Base-by-base conservation (phyloP, 202 grass and related monocot genomes). In the Zizania palustris region DNA sequence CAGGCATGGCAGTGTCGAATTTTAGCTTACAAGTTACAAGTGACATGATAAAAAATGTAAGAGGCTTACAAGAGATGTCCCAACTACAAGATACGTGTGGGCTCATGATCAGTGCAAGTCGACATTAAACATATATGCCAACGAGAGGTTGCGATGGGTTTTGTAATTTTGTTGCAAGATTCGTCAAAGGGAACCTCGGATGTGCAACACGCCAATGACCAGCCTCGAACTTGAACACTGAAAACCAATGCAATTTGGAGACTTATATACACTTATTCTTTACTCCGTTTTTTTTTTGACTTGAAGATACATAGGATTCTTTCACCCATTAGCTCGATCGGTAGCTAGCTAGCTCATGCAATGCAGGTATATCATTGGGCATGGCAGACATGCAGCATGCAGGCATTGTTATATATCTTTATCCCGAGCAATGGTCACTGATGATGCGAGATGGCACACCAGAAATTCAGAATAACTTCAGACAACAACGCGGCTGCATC, bases 141-240 rank as follows among this genome's bases (percentile, higher is more conserved):
- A 49, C 45, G 49, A 65, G 38, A 56, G 45, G 64, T 66, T 56
- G 39, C 58, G 12, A 67, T 72, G 18, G 36, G 36, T 15, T 65
- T 74, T n/a, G n/a, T n/a, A n/a, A n/a, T n/a, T n/a, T n/a, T 22
- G 28, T 74, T 66, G 49, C 51, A 59, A 65, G 70, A 48, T 74
- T 82, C 48, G 11, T 45, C 70, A 4, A 66, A 74, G 49, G 16
- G n/a, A 67, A 59, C 70, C 70, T 82, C 50, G 80, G 80, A 74
- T 45, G 13, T 48, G 62, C 18, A 48, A n/a, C n/a, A 49, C 9
- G 41, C n/a, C 50, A 67, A 37, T 46, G 22, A 16, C 16, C 50
- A 67, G 38, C 60, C 55, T 65, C 60, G 48, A 38, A 19, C 4
- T 3, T 16, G n/a, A 46, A 11, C n/a, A 74, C 15, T n/a, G 40